A percentile compares a stretch with the other conserved stretches of the same genome.
phyloP scores from a whole-genome alignment of 2,329 filamentous ascomycete genomes.

The Pseudogymnoascus sp. region DNA sequence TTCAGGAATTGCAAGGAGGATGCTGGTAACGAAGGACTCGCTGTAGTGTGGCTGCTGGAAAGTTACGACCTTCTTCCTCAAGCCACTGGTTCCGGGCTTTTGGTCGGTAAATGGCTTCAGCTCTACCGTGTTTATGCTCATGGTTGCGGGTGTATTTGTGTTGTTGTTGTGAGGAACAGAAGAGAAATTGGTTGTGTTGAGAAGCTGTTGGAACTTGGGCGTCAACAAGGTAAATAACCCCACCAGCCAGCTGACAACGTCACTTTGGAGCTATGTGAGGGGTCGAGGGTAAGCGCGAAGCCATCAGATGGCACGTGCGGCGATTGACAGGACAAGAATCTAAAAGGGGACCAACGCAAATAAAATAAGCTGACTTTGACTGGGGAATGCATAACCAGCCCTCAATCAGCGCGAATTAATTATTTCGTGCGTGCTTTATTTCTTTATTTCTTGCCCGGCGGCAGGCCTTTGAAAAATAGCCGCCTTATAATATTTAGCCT shows the following conservation, averaged over 20 bases:
- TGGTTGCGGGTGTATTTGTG: slow-evolving; percentile 35
- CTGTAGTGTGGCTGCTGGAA: slow-evolving; percentile 95
- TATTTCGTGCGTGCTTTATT: background rate
- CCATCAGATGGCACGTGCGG: slow-evolving; percentile 6
- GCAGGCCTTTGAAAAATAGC: slow-evolving; percentile 48
- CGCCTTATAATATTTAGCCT: slow-evolving; percentile 76
- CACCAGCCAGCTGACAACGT: slow-evolving; percentile 6
- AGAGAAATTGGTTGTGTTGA: slow-evolving; percentile 8
- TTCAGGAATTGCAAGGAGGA: slow-evolving; percentile 93
- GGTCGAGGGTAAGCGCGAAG: background rate
- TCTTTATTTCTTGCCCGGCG: background rate
- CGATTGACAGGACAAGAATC: slow-evolving; percentile 5
- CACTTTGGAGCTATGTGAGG: slow-evolving; percentile 7
- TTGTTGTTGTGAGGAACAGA: slow-evolving; percentile 11
- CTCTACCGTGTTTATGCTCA: slow-evolving; percentile 73
- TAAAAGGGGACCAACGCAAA: background rate
- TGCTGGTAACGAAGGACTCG: slow-evolving; percentile 90
- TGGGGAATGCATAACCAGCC: background rate
- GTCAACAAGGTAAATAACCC: slow-evolving; percentile 9
- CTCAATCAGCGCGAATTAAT: background rate
- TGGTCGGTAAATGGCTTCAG: slow-evolving; percentile 88
- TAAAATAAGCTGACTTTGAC: background rate
- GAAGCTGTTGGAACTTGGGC: slow-evolving; percentile 1
- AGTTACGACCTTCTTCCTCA: slow-evolving; percentile 97
- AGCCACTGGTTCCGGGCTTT: slow-evolving; percentile 97